Percentiles rank a stretch among this genome's conserved stretches.
phyloP scores from a whole-genome alignment of 345 rosid species.

The Eucalyptus regnans region DNA sequence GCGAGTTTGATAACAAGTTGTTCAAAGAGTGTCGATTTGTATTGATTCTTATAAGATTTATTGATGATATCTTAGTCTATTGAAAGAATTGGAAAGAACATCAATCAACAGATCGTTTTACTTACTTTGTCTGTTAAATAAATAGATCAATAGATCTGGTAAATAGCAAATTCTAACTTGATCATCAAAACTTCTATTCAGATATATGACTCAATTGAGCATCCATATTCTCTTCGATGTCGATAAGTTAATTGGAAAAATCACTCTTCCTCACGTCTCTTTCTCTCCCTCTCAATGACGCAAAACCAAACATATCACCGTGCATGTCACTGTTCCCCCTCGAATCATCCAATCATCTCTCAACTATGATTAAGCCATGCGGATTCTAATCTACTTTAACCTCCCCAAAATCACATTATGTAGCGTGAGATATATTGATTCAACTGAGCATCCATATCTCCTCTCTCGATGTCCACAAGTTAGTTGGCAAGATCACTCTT shows the following conservation, averaged over 20 bases:
- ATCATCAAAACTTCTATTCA: background rate
- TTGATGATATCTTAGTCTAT: background rate
- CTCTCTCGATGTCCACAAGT: background rate
- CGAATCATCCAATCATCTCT: background rate
- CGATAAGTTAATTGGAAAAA: background rate
- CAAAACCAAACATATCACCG: background rate
- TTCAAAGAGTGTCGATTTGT: background rate
- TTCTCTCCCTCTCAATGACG: background rate
- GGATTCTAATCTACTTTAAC: background rate
- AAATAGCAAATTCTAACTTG: background rate
- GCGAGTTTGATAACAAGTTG: background rate
- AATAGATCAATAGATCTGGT: background rate
- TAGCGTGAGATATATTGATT: background rate
- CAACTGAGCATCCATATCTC: background rate
- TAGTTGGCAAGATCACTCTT: background rate
- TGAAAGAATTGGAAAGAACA: background rate
- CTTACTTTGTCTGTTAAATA: background rate
- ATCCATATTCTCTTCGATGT: background rate
- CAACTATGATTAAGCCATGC: background rate
- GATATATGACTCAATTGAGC: background rate
- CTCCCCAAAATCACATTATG: background rate
- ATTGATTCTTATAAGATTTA: background rate
- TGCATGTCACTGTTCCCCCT: background rate
- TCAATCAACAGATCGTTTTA: background rate
- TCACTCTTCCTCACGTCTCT: background rate